Percentiles rank a stretch among this genome's conserved stretches.
phyloP scores from a whole-genome alignment of 805 yeast genomes.

The Starmerella roubikii region DNA sequence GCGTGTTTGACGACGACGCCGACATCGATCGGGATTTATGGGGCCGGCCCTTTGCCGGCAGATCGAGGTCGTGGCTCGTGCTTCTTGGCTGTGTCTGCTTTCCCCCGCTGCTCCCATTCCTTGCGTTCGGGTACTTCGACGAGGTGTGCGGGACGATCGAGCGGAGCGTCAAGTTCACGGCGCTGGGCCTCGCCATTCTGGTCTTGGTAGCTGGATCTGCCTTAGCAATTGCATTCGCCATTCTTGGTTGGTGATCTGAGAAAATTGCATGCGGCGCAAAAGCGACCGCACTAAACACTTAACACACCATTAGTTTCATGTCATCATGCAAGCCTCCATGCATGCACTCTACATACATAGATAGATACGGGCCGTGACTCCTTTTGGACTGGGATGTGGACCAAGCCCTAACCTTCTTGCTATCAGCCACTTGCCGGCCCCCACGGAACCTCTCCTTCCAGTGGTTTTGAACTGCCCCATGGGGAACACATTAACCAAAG shows the following conservation, averaged over 20 bases:
- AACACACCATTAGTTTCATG: no score
- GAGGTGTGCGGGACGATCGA: conserved; percentile 25
- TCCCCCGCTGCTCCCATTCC: conserved; percentile 30
- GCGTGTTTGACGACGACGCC: not conserved
- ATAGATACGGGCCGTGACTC: no score
- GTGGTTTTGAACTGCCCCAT: no score
- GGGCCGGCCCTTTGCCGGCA: conserved; percentile 18
- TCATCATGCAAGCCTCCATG: no score
- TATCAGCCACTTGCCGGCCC: no score
- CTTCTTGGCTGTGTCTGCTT: conserved; percentile 21
- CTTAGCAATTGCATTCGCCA: conserved; percentile 36
- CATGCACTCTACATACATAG: no score
- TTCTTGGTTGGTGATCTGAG: conserved; percentile 15
- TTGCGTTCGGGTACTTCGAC: conserved; percentile 29
- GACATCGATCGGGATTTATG: conserved; percentile 14
- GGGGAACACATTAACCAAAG: conserved; percentile 24
- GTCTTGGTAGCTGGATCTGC: conserved; percentile 32
- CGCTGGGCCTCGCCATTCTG: conserved; percentile 26
- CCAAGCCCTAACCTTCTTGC: no score
- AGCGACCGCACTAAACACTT: not conserved
- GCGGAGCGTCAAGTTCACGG: conserved; percentile 21
- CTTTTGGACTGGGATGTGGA: no score
- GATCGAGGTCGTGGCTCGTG: conserved; percentile 14
- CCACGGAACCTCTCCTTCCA: no score
- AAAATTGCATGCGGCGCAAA: not conserved